These are phyloP conservation scores for Flaveria floridana DNA, from an alignment of 140 eudicot genomes.

Conservation along the genomic window DNA sequence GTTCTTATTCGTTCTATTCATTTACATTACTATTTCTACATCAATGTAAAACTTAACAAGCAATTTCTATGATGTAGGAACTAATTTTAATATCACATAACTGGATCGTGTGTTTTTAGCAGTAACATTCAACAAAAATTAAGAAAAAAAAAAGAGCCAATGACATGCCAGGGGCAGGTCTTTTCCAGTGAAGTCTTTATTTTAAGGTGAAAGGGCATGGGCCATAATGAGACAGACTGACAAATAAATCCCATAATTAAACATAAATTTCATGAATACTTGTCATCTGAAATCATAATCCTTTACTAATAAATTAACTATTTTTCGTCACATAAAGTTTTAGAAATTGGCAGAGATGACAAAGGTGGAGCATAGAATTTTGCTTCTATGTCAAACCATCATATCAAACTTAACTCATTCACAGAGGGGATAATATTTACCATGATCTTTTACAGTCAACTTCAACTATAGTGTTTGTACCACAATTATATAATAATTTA, in stretches of 20 bases:
- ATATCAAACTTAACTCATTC: slow-evolving; percentile 22
- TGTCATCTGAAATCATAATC: slow-evolving; percentile 24
- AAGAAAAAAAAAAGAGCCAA: background rate
- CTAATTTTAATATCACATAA: too few species aligned
- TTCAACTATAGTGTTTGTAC: slow-evolving; percentile 21
- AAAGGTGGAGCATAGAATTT: slow-evolving; percentile 23
- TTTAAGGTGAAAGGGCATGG: slow-evolving; percentile 35
- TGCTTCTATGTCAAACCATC: slow-evolving; percentile 33
- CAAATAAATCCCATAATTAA: slow-evolving; percentile 31
- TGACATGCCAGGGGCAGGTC: slow-evolving; percentile 6
- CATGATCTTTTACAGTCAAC: slow-evolving; percentile 33
- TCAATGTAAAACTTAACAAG: too few species aligned
- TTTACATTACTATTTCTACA: too few species aligned
- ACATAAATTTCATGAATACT: slow-evolving; percentile 31
- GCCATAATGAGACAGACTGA: slow-evolving; percentile 27
- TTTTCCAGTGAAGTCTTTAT: slow-evolving; percentile 16
- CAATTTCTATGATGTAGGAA: too few species aligned
- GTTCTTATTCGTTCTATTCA: too few species aligned
- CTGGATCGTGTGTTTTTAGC: background rate
- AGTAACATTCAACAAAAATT: background rate
- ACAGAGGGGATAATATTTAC: slow-evolving; percentile 31
- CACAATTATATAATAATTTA: background rate
- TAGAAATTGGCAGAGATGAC: slow-evolving; percentile 28
- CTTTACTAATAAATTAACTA: slow-evolving; percentile 12
- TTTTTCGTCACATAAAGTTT: slow-evolving; percentile 37